Evolutionary conservation across 306 rosid species (phyloP).

Genomic region (Fragaria nilgerrensis): DNA sequence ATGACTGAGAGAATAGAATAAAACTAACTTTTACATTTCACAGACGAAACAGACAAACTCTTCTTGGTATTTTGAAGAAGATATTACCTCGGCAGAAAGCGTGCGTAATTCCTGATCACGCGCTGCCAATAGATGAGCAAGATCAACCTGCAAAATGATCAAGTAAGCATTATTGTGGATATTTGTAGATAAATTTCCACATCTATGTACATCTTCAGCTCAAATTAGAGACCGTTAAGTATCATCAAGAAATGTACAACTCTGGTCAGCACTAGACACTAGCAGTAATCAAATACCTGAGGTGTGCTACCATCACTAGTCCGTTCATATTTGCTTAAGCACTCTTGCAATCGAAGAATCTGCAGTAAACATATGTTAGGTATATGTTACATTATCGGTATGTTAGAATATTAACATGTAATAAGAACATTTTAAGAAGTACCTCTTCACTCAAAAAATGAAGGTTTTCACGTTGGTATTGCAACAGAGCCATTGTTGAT

Average conservation of each 20-base stretch:
- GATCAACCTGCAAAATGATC: slow-evolving; percentile 79
- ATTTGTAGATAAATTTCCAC: neutral
- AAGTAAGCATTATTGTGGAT: neutral
- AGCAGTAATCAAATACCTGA: slow-evolving; percentile 53
- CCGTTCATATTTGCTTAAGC: slow-evolving; percentile 82
- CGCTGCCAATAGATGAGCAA: slow-evolving; percentile 91
- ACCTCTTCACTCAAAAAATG: slow-evolving; percentile 99
- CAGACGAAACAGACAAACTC: neutral
- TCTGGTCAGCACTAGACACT: neutral
- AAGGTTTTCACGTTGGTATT: slow-evolving; percentile 97
- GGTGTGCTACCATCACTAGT: slow-evolving; percentile 87
- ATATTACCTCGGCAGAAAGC: slow-evolving; percentile 86
- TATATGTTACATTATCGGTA: neutral
- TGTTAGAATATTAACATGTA: neutral
- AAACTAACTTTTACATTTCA: neutral
- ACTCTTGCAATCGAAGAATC: slow-evolving; percentile 94
- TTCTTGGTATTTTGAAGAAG: slow-evolving; percentile 11
- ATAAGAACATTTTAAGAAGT: neutral
- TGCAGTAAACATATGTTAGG: slow-evolving; percentile 28
- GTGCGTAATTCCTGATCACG: slow-evolving; percentile 98
- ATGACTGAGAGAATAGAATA: neutral
- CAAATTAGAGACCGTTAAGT: neutral
- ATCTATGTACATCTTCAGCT: neutral
- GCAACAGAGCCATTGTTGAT: slow-evolving; percentile 99
- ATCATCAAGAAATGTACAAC: neutral